Conservation (phyloP, 441 rosid genomes). For the Populus hybrid region DNA sequence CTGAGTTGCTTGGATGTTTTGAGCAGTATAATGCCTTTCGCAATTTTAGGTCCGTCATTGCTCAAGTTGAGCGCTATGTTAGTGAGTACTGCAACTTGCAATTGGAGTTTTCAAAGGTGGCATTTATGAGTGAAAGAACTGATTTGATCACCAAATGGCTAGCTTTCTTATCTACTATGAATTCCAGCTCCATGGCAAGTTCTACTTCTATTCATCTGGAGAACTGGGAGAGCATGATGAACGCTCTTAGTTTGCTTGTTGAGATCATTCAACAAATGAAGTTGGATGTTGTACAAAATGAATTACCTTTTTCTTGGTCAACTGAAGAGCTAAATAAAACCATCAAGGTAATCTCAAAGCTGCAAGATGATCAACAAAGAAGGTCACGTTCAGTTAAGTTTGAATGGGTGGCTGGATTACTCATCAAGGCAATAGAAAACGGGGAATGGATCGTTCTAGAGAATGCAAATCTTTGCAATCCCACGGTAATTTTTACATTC, state of each 20-base stretch:
- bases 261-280: constrained; percentile 54
- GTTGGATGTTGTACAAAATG: constrained; percentile 38
- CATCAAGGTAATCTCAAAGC: constrained; percentile 50
- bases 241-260: constrained; percentile 46
- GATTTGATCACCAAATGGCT: constrained; percentile 67
- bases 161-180: constrained; percentile 46
- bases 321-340: constrained; percentile 50
- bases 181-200: constrained; percentile 36
- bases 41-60: constrained; percentile 53
- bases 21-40: constrained; percentile 92
- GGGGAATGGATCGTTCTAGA: constrained; percentile 98
- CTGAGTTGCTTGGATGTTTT: constrained; percentile 96
- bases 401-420: constrained; percentile 92
- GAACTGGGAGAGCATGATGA: constrained; percentile 30
- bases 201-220: constrained; percentile 31
- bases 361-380: constrained; percentile 46
- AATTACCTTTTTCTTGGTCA: constrained; percentile 52
- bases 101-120: constrained; percentile 45
- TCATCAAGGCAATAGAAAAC: constrained; percentile 87
- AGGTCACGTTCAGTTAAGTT: constrained; percentile 64
- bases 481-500: constrained; percentile 58
- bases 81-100: constrained; percentile 64
- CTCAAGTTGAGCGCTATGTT: constrained; percentile 64
- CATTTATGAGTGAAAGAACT: constrained; percentile 37
- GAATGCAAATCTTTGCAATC: constrained; percentile 97